Base-by-base conservation (phyloP, 2,329 filamentous ascomycete species). In the Mycosphaerella arachidis region DNA sequence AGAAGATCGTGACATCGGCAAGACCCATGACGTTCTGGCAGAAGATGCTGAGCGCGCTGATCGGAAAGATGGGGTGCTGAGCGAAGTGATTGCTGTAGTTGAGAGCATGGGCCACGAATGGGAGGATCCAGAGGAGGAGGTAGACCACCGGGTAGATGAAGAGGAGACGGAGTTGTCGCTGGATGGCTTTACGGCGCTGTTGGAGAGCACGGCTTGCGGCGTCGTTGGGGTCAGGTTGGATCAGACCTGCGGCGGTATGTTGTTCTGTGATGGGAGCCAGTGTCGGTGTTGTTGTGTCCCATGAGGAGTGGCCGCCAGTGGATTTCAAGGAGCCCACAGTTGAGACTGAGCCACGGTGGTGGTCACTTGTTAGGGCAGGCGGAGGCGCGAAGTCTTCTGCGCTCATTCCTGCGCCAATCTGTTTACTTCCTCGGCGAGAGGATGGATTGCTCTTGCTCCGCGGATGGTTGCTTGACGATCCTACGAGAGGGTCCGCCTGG, bases 71-170 rank as follows among this genome's bases (percentile, higher is more conserved):
- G 1, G 82, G 82, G 52, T 82, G 72, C 16, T 71, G 64, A 6
- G 78, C 81, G 57, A 77, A 83, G 53, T 75, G 69, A 53, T 85
- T 77, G 63, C 79, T 78, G 73, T 86, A 89, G 56, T 79, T 80
- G 53, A 86, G 74, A 53, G 85, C 78, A 71, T 92, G 87, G 1
- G 79, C 79, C 1, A 86, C 75, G 66, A 92, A 90, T 0, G 90
- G 89, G 7, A 89, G 75, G 3, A 88, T 75, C 90, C 90, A 93
- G 65, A 90, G 84, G 4, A 84, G 73, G 20, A 89, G 79, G 73
- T 93, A 92, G 4, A 89, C 82, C 18, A 87, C 71, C 0, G 90
- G 90, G 71, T 93, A 93, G 52, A 91, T 84, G 74, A 92, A 91
- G 18, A 92, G 79, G 31, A 88, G 82, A 33, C 87, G 83, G 1